Base-by-base conservation (phyloP, 108 stramenopile species). In the Chaetoceros muelleri region DNA sequence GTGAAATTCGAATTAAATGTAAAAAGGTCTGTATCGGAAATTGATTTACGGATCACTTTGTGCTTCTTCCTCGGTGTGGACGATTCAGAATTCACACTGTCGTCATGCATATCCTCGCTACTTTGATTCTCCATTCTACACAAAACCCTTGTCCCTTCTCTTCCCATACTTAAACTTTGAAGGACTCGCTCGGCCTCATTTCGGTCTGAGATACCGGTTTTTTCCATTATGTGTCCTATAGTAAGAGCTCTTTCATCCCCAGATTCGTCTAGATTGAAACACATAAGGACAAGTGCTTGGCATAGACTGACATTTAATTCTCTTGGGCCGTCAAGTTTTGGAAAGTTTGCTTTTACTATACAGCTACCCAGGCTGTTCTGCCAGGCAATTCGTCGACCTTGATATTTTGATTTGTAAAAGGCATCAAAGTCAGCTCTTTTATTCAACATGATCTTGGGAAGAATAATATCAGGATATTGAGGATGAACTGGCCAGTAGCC, bases 401-500 rank as follows among this genome's bases (percentile, higher is more conserved):
- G 91, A 62, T 87, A 94, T 65, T 95, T 94, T 17, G 69, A 70
- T 47, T 74, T 82, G 80, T 95, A 95, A 75, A 91, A 96, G 28
- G 58, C 65, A 28, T 70, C 62, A 60, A 95, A 96, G 16, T 66
- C 63, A 2, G 66, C 60, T 66, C 78, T 75, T 21, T 64, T 76
- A 13, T 58, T 61, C 50, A 66, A 25, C 47, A 99, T 70, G 22
- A 53, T 64, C 23, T 65, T 23, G 2, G 90, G 93, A 0, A 95
- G 60, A 19, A 69, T 76, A 3, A 93, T 69, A 40, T 81, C 70
- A 13, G 67, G 61, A 53, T 77, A 82, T 50, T 77, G 69, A 0
- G 95, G 90, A 69, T 95, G 93, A 0, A 82, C 75, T 17, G 99
- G 99, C 99, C 99, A 99, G 65, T 93, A 95, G 0, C 96, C 95